Percentiles rank a stretch among this genome's conserved stretches.
Evolutionary conservation across 2,329 filamentous ascomycete genomes (phyloP).

Genomic region (Alternaria sp.): DNA sequence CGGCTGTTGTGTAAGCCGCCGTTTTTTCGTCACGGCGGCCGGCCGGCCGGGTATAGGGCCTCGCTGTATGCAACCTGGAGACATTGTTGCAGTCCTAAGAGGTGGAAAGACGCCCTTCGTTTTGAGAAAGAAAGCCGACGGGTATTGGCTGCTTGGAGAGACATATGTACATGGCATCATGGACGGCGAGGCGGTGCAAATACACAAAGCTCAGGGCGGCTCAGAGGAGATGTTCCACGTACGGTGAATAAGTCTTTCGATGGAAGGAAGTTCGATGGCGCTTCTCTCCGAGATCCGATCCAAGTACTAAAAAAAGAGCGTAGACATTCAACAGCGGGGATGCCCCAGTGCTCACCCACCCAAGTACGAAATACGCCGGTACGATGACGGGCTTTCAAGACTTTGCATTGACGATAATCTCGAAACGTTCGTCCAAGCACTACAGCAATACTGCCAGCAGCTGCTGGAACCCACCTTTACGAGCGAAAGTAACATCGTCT

Average conservation of each 20-base stretch:
- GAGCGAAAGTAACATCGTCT: not conserved
- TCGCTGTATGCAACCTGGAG: not conserved
- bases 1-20: not conserved
- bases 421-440: not conserved
- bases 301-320: not conserved
- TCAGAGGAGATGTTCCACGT: not conserved
- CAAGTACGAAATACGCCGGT: not conserved
- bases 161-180: not conserved
- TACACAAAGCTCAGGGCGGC: not conserved
- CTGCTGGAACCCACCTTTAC: not conserved
- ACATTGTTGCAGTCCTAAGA: not conserved
- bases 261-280: not conserved
- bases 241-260: too few relatives aligned
- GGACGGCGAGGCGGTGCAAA: not conserved
- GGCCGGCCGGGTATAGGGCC: not conserved
- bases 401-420: not conserved
- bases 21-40: not conserved
- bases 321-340: not conserved
- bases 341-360: not conserved
- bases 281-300: not conserved
- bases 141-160: fast-evolving
- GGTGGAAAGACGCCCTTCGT: fast-evolving
- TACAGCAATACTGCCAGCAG: not conserved
- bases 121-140: fast-evolving
- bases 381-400: not conserved